phyloP scores from a whole-genome alignment of 2,329 filamentous ascomycete genomes.

The Pseudogymnoascus sp. region DNA sequence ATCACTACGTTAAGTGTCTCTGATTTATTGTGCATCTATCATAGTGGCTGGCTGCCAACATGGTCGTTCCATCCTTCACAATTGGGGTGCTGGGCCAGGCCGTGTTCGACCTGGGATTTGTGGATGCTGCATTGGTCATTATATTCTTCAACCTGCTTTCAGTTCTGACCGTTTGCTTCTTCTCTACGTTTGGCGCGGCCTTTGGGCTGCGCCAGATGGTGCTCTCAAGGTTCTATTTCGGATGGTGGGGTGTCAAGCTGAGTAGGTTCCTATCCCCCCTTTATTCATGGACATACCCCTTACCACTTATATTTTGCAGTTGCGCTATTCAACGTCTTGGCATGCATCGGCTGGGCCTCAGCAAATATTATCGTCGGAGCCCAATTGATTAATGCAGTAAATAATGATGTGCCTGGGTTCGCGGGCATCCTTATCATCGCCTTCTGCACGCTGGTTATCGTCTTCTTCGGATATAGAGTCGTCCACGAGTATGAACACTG shows the following conservation, averaged over 20 bases:
- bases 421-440: slow-evolving; percentile 71
- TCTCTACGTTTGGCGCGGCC: slow-evolving; percentile 65
- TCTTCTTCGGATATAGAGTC: slow-evolving; percentile 67
- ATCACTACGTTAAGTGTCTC: slow-evolving; percentile 6
- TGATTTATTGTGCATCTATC: slow-evolving; percentile 6
- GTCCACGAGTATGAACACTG: slow-evolving; percentile 72
- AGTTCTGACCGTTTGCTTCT: slow-evolving; percentile 65
- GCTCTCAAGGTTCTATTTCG: slow-evolving; percentile 69
- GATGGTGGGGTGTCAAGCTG: slow-evolving; percentile 61
- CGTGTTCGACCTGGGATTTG: slow-evolving; percentile 62
- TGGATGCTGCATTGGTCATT: slow-evolving; percentile 63
- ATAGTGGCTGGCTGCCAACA: slow-evolving; percentile 69
- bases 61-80: slow-evolving; percentile 70
- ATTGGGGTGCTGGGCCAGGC: slow-evolving; percentile 64
- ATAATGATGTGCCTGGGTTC: slow-evolving; percentile 58
- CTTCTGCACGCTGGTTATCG: slow-evolving; percentile 57
- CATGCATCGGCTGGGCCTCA: slow-evolving; percentile 66
- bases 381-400: slow-evolving; percentile 68
- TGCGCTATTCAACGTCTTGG: slow-evolving; percentile 61
- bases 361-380: slow-evolving; percentile 76
- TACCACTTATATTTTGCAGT: slow-evolving; percentile 33
- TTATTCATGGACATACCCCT: neutral
- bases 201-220: slow-evolving; percentile 77
- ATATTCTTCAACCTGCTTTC: slow-evolving; percentile 70
- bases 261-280: slow-evolving; percentile 33